Base-by-base conservation (phyloP, 805 yeast genomes). In the Cyberlindnera xishuangbannaensis region DNA sequence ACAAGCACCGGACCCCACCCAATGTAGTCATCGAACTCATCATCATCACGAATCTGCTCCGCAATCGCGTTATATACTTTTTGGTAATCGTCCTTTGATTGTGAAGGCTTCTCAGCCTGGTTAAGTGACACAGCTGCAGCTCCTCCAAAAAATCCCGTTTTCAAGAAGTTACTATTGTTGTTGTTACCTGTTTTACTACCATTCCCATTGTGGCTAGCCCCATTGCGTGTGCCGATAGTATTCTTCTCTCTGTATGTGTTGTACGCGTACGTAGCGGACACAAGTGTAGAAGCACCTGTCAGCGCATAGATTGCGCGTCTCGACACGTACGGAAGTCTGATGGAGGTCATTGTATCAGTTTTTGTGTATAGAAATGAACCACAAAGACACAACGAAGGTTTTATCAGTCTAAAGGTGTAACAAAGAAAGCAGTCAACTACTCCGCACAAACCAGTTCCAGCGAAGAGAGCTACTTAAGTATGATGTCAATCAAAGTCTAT, bases 1-100 rank as follows among this genome's bases (percentile, higher is more conserved):
- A 85, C 75, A 25, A 85, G 62, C 12, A 80, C 75, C 8, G 95
- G 95, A 1, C 88, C 92, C 41, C 76, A 69, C 4, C 78, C 80
- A 17, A 78, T 75, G 23, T 74, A 76, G 43, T 76, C 79, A 47
- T 81, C 88, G 51, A 72, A 78, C 30, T 64, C 71, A 34, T 65
- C 70, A 14, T 67, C 63, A 7, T 76, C 83, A 43, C 68, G 64
- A 16, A 83, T 54, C 55, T 68, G 71, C 26, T 51, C 53, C 22
- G 79, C 96, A 69, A 74, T 85, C 44, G 76, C 92, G 62, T 75
- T 78, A 61, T 77, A 90, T 40, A 74, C 74, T 39, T 63, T 49
- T 57, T 71, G 87, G 54, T 71, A 87, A 44, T 82, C 84, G 10
- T 66, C 63, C 32, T 28, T 15, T 9, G 44, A n/a, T 39, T 48